These are phyloP conservation scores for Yarrowia divulgata DNA, from an alignment of 805 yeast species.

Conservation along the genomic window DNA sequence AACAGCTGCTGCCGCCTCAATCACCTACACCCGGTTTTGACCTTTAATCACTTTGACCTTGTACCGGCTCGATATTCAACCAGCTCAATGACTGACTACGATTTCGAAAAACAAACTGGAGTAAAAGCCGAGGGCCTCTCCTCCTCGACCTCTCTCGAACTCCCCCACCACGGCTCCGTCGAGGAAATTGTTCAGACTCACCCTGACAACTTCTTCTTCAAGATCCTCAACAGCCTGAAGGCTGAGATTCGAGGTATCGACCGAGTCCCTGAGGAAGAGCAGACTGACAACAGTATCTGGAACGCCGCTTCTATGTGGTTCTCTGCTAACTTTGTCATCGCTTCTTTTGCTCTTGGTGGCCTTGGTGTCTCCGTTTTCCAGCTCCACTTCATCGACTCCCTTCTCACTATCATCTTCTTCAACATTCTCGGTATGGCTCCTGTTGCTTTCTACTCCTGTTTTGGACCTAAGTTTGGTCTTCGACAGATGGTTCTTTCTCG, in stretches of 20 bases:
- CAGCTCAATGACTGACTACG: conserved; percentile 38
- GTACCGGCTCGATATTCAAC: conserved; percentile 30
- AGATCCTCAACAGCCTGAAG: conserved; percentile 38
- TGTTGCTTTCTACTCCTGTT: conserved; percentile 82
- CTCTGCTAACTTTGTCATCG: conserved; percentile 86
- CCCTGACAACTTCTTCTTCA: conserved; percentile 24
- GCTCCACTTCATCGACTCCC: conserved; percentile 75
- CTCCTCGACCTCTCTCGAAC: conserved; percentile 27
- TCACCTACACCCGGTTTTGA: conserved; percentile 28
- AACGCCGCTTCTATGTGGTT: conserved; percentile 89
- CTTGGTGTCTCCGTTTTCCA: conserved; percentile 69
- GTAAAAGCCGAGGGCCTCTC: conserved; percentile 29
- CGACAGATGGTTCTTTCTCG: conserved; percentile 87
- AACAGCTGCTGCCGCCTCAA: conserved; percentile 31
- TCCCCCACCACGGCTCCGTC: conserved; percentile 2
- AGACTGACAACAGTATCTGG: conserved; percentile 68
- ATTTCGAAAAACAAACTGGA: conserved; percentile 40
- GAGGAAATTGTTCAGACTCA: conserved; percentile 40
- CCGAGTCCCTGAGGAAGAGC: conserved; percentile 78
- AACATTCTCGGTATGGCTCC: conserved; percentile 73
- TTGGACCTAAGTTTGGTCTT: conserved; percentile 84
- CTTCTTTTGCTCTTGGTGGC: conserved; percentile 81
- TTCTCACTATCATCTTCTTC: conserved; percentile 74
- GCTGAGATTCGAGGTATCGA: conserved; percentile 80
- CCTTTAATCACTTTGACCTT: conserved; percentile 37